Base-by-base conservation (phyloP, 495 filamentous ascomycete species). In the Usnea hakonensis region DNA sequence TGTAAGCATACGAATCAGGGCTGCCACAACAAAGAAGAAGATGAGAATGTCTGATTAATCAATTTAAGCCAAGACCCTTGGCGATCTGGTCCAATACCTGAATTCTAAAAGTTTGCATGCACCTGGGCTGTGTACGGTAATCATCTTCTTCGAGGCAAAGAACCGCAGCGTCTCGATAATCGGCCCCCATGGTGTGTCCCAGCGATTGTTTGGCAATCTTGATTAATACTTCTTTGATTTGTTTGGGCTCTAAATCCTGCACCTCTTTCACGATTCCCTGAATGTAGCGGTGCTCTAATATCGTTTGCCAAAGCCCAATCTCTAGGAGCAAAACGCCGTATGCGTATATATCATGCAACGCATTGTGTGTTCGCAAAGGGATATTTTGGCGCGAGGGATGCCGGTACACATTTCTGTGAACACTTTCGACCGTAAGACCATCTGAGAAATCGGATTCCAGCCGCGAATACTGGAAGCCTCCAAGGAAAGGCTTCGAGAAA, bases 311-410 rank as follows among this genome's bases (percentile, higher is more conserved):
- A 48, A 43, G 36, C 11, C 57, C 57, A 13, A 59, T 59, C 57
- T 57, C 57, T 28, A 21, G 43, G 36, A 59, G 38, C 57, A 59
- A 30, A 19, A 59, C 26, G 17, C 57, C 41, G 30, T 41, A 43
- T 43, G 41, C 41, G 17, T 43, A 43, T 8, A 43, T 43, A 21
- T 43, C 41, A 43, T 43, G 41, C 41, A 14, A 43, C 14, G 41
- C 41, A 14, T 43, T 19, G 41, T 43, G 41, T 43, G 17, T 43
- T 19, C 21, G 8, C 41, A 43, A 43, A 43, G 14, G 41, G 41
- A 14, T 43, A 5, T n/a, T n/a, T 43, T 43, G 41, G 41, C 41
- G 41, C 19, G 41, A n/a, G 41, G 41, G 41, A 43, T 43, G 41
- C 41, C 41, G 41, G 21, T 43, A 43, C 41, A 43, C 41, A n/a